These are phyloP conservation scores for Erythrophleum ivorense DNA, from an alignment of 331 rosid genomes.

Conservation along the genomic window DNA sequence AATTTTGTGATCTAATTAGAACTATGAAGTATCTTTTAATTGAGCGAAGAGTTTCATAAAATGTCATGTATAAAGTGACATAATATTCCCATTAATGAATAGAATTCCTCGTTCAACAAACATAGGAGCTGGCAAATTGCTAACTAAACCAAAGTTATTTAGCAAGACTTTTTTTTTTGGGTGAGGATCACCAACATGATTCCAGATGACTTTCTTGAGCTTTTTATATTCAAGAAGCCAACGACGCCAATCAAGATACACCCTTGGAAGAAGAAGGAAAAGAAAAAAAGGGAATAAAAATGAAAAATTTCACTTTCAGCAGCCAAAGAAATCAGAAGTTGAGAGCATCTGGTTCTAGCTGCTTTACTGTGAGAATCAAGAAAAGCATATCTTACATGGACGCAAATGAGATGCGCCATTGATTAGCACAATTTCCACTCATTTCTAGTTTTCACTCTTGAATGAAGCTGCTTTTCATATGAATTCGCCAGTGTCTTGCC, in stretches of 20 bases:
- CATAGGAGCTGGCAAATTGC: background rate
- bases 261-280: background rate
- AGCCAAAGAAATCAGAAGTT: constrained; percentile 35
- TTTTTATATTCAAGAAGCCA: background rate
- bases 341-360: constrained; percentile 47
- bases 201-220: background rate
- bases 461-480: background rate
- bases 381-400: constrained; percentile 36
- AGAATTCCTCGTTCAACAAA: background rate
- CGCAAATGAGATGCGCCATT: constrained; percentile 36
- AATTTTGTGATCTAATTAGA: no score
- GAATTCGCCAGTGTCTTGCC: constrained; percentile 15
- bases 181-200: background rate
- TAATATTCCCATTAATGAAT: no score
- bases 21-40: no score
- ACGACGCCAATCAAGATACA: background rate
- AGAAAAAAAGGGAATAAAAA: background rate
- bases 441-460: constrained; percentile 33
- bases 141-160: background rate
- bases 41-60: no score
- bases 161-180: background rate
- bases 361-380: constrained; percentile 40
- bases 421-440: constrained; percentile 26
- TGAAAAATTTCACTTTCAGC: background rate
- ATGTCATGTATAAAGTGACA: no score